phyloP scores from a whole-genome alignment of 2,329 filamentous ascomycete genomes.

The Colletotrichum falcatum region DNA sequence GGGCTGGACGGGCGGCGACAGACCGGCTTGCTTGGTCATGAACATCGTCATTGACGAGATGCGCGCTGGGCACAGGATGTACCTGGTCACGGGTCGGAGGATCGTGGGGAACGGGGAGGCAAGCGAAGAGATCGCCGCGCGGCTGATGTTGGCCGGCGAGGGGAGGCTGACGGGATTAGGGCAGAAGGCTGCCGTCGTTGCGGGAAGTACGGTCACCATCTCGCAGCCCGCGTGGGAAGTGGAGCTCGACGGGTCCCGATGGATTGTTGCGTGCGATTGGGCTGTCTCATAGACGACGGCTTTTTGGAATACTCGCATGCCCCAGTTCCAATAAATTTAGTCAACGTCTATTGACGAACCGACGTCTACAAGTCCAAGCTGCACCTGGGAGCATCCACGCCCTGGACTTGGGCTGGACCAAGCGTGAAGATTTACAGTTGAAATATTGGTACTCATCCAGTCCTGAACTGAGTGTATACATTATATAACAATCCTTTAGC shows the following conservation, averaged over 20 bases:
- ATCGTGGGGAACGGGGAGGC: conserved; percentile 12
- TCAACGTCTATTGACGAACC: not conserved
- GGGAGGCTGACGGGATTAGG: conserved; percentile 53
- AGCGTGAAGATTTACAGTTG: not conserved
- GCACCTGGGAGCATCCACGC: not conserved
- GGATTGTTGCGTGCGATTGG: conserved; percentile 57
- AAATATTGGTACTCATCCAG: not conserved
- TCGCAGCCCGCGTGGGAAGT: conserved; percentile 55
- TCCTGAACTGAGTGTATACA: not conserved
- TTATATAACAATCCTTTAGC: not conserved
- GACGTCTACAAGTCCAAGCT: not conserved
- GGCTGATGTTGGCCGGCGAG: conserved; percentile 53
- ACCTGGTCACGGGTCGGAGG: conserved; percentile 47
- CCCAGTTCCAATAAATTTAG: not conserved
- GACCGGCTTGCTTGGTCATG: conserved; percentile 39
- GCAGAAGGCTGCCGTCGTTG: conserved; percentile 45
- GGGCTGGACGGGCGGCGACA: conserved; percentile 46
- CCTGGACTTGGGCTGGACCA: not conserved
- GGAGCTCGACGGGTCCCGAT: conserved; percentile 48
- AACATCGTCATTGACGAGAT: conserved; percentile 49
- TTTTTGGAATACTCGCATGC: not conserved
- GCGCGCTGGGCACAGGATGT: conserved; percentile 50
- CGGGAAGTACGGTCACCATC: conserved; percentile 50
- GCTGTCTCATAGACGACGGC: not conserved
- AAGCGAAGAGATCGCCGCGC: conserved; percentile 29